phyloP scores from a whole-genome alignment of 1,139 yeast genomes.

The Ogataea hybrid region DNA sequence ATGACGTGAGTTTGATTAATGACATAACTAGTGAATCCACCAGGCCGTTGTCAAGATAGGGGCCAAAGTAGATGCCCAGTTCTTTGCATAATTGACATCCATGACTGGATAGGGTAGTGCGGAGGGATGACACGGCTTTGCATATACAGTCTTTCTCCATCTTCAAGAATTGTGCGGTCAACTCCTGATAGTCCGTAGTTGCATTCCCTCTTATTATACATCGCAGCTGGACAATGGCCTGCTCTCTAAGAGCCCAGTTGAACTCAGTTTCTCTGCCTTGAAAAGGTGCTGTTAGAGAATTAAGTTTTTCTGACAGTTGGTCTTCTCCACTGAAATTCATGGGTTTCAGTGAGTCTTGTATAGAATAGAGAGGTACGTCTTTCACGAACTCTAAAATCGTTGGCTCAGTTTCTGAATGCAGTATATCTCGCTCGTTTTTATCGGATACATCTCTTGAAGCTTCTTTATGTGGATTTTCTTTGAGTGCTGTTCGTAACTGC shows the following conservation, averaged over 20 bases:
- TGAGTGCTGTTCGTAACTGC: too few species aligned
- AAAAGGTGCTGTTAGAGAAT: constrained; percentile 40
- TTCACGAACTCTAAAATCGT: constrained; percentile 5
- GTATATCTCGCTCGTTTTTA: background rate
- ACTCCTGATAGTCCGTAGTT: constrained; percentile 37
- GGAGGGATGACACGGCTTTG: constrained; percentile 67
- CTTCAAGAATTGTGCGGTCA: constrained; percentile 36
- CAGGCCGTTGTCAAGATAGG: constrained; percentile 51
- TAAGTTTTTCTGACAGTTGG: constrained; percentile 38
- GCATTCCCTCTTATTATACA: constrained; percentile 60
- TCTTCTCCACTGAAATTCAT: constrained; percentile 28
- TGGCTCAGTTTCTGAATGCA: too few species aligned
- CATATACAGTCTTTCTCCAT: constrained; percentile 57
- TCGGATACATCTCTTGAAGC: too few species aligned
- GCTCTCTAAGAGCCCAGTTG: constrained; percentile 81
- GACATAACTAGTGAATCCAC: constrained; percentile 60
- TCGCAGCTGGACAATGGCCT: constrained; percentile 54
- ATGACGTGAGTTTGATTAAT: constrained; percentile 61
- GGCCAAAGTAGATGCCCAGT: constrained; percentile 48
- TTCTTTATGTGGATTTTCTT: too few species aligned
- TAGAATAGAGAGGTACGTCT: constrained; percentile 21
- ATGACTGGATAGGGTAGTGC: constrained; percentile 79
- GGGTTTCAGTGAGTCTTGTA: constrained; percentile 20
- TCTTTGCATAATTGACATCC: constrained; percentile 84
- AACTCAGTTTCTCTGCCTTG: constrained; percentile 84